Base-by-base conservation (phyloP, 768 basidiomycete species). In the Termitomyces sp. region DNA sequence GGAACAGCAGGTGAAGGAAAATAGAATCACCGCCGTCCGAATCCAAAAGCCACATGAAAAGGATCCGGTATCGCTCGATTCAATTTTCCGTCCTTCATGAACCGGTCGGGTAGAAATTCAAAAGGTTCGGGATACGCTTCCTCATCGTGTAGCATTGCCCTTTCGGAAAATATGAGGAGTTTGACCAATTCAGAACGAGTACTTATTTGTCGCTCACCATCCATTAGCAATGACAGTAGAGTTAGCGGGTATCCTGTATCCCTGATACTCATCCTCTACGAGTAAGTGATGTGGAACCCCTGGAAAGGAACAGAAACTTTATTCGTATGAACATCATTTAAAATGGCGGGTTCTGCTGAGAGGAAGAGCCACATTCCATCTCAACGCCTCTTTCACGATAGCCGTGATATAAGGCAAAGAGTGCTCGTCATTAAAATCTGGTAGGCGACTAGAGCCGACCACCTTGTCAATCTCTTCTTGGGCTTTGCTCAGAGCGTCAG, bases 401-500 rank as follows among this genome's bases (percentile, higher is more conserved):
- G 74, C 75, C 13, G 66, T 64, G 16, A 75, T 61, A 41, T 74
- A 76, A 0, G 73, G 72, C 47, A 76, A 48, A 3, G 60, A 63
- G 1, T 38, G 36, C 12, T 66, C 53, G 36, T 76, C 73, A 8
- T 63, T 64, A 43, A 74, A 71, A 8, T 63, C 59, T 7, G 75
- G 75, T 1, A 74, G 65, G 12, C 69, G 66, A 35, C 55, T 60
- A 10, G 28, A 46, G 5, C 70, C 71, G 7, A 75, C 58, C 8
- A 72, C 67, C 5, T 33, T 48, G 47, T 75, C 72, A 9, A 76
- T 63, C 20, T 55, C 53, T 44, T 55, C 53, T 20, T 44, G 76
- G 10, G 70, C 43, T 13, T 20, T 44, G 20, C 9, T 44, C n/a
- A 47, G 3, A 2, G 46, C 46, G 28, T 14, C 46, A 28, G 46